These are phyloP conservation scores for Vitellaria paradoxa DNA, from an alignment of 179 eudicot genomes.

Conservation along the genomic window DNA sequence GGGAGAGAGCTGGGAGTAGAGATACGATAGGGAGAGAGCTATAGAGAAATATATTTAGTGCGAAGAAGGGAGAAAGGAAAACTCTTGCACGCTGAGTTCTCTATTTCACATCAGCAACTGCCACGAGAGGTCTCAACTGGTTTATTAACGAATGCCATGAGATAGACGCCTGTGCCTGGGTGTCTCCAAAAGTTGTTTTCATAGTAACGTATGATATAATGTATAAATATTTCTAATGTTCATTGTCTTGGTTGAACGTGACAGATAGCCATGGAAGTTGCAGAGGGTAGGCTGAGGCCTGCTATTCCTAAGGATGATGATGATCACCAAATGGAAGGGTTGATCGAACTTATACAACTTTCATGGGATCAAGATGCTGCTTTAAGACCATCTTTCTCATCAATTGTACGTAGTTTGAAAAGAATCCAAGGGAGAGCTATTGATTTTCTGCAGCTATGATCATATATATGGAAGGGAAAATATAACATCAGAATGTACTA, in stretches of 20 bases:
- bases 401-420: conserved; percentile 24
- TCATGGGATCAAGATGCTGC: conserved; percentile 37
- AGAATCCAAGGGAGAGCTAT: conserved; percentile 16
- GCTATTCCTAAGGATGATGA: background rate
- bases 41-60: too few species aligned
- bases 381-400: conserved; percentile 36
- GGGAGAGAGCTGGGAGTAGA: too few species aligned
- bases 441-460: background rate
- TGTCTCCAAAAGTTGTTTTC: too few species aligned
- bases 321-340: conserved; percentile 12
- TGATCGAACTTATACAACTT: conserved; percentile 25
- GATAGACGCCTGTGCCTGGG: too few species aligned
- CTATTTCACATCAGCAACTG: background rate
- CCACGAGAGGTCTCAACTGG: background rate
- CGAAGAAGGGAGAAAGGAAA: too few species aligned
- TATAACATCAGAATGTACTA: too few species aligned
- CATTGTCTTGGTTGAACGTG: background rate
- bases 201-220: background rate
- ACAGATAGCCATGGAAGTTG: conserved; percentile 12
- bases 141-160: too few species aligned
- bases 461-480: too few species aligned
- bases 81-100: background rate
- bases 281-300: background rate
- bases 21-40: too few species aligned
- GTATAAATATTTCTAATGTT: too few species aligned